A percentile compares a stretch with the other conserved stretches of the same genome.
Evolutionary conservation across 2,329 filamentous ascomycete genomes (phyloP).

Genomic region (Sporothrix phasma): DNA sequence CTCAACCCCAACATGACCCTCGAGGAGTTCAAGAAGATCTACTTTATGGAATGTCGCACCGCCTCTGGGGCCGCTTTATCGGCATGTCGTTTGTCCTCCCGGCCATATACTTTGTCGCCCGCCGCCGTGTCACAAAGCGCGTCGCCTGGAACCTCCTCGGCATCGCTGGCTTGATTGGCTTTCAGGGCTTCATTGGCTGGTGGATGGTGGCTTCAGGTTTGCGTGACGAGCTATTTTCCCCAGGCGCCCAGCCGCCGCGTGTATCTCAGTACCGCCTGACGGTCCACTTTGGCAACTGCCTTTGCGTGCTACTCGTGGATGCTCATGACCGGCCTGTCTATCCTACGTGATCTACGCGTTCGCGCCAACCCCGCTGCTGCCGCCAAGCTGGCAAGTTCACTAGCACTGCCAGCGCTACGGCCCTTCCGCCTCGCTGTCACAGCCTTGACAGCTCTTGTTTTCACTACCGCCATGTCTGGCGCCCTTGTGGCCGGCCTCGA

Average conservation of each 20-base stretch:
- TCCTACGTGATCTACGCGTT: conserved; percentile 68
- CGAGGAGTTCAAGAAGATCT: conserved; percentile 94
- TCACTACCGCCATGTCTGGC: conserved; percentile 85
- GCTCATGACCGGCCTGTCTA: conserved; percentile 77
- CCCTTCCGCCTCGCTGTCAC: conserved; percentile 64
- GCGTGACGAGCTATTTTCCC: conserved; percentile 89
- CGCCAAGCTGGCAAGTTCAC: conserved; percentile 46
- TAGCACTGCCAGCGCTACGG: conserved; percentile 58
- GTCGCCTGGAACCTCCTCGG: conserved; percentile 72
- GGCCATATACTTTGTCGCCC: conserved; percentile 76
- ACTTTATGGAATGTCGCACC: conserved; percentile 98
- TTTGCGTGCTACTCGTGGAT: conserved; percentile 92
- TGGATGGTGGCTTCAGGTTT: conserved; percentile 99
- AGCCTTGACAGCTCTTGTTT: conserved; percentile 65
- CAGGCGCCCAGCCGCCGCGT: conserved; percentile 80
- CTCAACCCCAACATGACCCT: conserved; percentile 91
- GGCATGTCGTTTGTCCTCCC: conserved; percentile 84
- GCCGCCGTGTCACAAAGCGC: conserved; percentile 62
- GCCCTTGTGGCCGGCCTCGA: conserved; percentile 90
- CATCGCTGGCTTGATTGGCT: conserved; percentile 82
- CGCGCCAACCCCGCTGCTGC: conserved; percentile 57
- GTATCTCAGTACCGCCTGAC: conserved; percentile 92
- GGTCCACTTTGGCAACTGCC: conserved; percentile 77
- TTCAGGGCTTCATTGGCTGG: conserved; percentile 94
- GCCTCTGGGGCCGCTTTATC: conserved; percentile 87